These are phyloP conservation scores for Neonectria hederae DNA, from an alignment of 2,329 filamentous ascomycete genomes.

Conservation along the genomic window DNA sequence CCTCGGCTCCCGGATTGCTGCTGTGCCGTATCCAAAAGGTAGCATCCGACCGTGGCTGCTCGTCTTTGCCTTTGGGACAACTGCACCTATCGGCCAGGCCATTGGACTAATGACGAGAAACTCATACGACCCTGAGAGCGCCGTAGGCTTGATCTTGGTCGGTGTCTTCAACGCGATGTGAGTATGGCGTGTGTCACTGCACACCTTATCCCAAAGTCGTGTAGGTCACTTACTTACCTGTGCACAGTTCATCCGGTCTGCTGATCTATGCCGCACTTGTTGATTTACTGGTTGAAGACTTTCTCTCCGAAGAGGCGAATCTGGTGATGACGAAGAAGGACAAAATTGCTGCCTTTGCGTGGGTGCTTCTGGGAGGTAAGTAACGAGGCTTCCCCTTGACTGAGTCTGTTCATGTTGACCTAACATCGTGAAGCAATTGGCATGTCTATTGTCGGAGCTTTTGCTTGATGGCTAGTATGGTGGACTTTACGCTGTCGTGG, in stretches of 20 bases:
- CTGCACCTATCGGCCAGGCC: constrained; percentile 71
- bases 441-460: constrained; percentile 49
- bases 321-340: constrained; percentile 60
- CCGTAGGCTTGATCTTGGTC: constrained; percentile 71
- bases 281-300: constrained; percentile 71
- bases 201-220: rapidly evolving
- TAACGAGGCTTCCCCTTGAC: neutral
- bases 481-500: no score
- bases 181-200: constrained; percentile 37
- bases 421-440: constrained; percentile 35
- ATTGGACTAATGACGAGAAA: constrained; percentile 67
- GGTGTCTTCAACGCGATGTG: constrained; percentile 73
- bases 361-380: constrained; percentile 61
- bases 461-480: constrained; percentile 35
- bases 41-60: constrained; percentile 69
- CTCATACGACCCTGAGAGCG: constrained; percentile 70
- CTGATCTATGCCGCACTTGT: constrained; percentile 71
- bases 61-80: constrained; percentile 70
- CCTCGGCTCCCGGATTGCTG: constrained; percentile 75
- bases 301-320: constrained; percentile 66
- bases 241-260: constrained; percentile 64
- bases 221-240: constrained; percentile 3
- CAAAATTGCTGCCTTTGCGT: constrained; percentile 63
- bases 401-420: constrained; percentile 2
- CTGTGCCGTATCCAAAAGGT: constrained; percentile 66